Percentiles rank a stretch among this genome's conserved stretches.
These are phyloP conservation scores for Candida sphagnicola DNA, from an alignment of 805 yeast genomes.

Conservation along the genomic window DNA sequence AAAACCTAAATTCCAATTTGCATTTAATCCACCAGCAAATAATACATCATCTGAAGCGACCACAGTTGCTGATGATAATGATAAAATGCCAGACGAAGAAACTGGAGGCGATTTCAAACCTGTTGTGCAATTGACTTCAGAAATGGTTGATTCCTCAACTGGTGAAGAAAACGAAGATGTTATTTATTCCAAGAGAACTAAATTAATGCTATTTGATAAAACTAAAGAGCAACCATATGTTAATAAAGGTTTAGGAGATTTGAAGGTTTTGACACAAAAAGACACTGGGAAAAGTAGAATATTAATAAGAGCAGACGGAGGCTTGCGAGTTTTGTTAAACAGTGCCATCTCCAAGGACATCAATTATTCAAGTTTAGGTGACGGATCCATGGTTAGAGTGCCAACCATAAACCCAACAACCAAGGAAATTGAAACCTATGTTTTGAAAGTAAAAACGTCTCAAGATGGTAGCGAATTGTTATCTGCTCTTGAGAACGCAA, in stretches of 20 bases:
- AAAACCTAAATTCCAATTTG: slow-evolving; percentile 21
- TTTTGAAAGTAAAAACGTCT: slow-evolving; percentile 74
- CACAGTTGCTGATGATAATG: slow-evolving; percentile 8
- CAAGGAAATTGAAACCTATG: slow-evolving; percentile 61
- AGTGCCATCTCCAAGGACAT: slow-evolving; percentile 54
- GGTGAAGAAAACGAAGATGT: slow-evolving; percentile 84
- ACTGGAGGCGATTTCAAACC: slow-evolving; percentile 46
- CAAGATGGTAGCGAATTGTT: slow-evolving; percentile 58
- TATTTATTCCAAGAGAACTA: slow-evolving; percentile 63
- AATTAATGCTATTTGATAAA: slow-evolving; percentile 58
- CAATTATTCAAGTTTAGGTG: slow-evolving; percentile 57
- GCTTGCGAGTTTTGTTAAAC: slow-evolving; percentile 74
- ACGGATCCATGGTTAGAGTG: slow-evolving; percentile 62
- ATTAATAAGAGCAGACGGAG: slow-evolving; percentile 84
- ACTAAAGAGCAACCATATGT: slow-evolving; percentile 45
- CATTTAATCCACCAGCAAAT: slow-evolving; percentile 14
- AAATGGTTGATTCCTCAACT: slow-evolving; percentile 52
- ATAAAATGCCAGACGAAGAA: slow-evolving; percentile 38
- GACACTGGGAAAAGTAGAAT: slow-evolving; percentile 63
- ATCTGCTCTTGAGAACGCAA: slow-evolving; percentile 23
- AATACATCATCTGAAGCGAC: slow-evolving; percentile 6
- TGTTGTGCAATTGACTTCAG: slow-evolving; percentile 29
- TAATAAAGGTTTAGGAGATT: slow-evolving; percentile 75
- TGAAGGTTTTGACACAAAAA: slow-evolving; percentile 64
- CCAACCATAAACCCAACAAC: slow-evolving; percentile 54